Evolutionary conservation across 140 eudicot species (phyloP), one percentile per base, ranked within the genome.

Genomic region (Anethum foeniculum): DNA sequence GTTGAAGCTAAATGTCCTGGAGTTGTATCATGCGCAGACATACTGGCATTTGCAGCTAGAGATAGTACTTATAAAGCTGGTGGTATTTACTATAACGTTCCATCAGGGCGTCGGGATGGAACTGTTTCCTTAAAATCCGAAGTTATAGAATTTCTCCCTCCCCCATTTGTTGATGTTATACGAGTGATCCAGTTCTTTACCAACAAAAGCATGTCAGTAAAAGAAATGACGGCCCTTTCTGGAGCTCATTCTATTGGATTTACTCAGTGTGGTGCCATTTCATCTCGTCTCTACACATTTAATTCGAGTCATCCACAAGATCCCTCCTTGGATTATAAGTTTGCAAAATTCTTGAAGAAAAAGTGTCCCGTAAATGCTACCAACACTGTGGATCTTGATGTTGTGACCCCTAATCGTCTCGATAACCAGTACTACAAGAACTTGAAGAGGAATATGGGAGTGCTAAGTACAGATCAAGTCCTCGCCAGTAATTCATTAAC

Each of bases 21-120:
- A 12, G 88, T 85, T 0, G 93, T 90, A 32, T 90, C 96, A 0
- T 90, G 96, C 85, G 96, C 96, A 0, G 96, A 90, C 73, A 87
- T 88, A 18, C 51, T 88, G n/a, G 85, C 91, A 1, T 87, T 90
- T 30, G 96, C 96, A 0, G 86, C 96, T 9, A 79, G 96, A 3
- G 96, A 90, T 68, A 79, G 89, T 38, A 85, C 86, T 65, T 77
- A 47, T 68, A 49, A 78, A 64, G 83, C 81, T 18, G 93, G 93
- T 75, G 88, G 90, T 3, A 79, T 86, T 41, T 81, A 76, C 14
- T 90, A 88, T 28, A 56, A 27, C 0, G 54, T 87, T 41, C 91
- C 91, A 8, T 80, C 90, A 14, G 96, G 96, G 8, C 77, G 96
- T 21, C 76, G 91, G 9, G 96, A 90, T 27, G 91, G 93, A 44